These are phyloP conservation scores for Microsporum ferrugineum DNA, from an alignment of 2,329 filamentous ascomycete genomes.

Conservation along the genomic window DNA sequence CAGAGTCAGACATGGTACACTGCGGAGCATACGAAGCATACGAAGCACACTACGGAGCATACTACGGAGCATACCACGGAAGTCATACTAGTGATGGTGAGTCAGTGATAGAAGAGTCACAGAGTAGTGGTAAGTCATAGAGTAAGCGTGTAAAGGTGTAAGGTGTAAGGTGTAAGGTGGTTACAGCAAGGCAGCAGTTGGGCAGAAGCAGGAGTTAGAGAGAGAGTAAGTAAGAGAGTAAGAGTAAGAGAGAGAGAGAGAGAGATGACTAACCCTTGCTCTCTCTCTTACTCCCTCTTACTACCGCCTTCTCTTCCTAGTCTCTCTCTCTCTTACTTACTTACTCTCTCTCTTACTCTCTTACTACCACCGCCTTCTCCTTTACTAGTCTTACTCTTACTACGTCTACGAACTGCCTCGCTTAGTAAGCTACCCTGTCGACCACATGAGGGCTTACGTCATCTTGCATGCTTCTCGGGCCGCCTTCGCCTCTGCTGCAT, in stretches of 20 bases:
- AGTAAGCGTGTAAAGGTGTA: no score
- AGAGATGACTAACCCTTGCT: no score
- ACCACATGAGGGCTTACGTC: neutral
- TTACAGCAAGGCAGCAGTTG: neutral
- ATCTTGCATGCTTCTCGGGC: neutral
- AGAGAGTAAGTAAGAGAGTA: neutral
- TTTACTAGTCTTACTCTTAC: neutral
- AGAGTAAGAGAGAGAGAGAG: neutral
- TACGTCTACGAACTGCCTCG: neutral
- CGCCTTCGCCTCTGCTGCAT: neutral
- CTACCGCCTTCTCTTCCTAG: no score
- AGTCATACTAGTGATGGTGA: no score
- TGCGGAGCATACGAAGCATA: no score
- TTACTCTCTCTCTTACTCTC: no score
- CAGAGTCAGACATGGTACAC: no score
- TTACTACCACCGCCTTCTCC: no score
- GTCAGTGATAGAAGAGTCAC: neutral
- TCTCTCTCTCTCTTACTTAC: no score
- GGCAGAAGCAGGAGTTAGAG: neutral
- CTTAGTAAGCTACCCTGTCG: neutral
- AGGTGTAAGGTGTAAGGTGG: neutral
- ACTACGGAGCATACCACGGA: no score
- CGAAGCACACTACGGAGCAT: no score
- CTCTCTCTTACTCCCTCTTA: no score
- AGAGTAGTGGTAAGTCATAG: neutral